Conservation (phyloP, 306 rosid species). For the Fagus crenata region DNA sequence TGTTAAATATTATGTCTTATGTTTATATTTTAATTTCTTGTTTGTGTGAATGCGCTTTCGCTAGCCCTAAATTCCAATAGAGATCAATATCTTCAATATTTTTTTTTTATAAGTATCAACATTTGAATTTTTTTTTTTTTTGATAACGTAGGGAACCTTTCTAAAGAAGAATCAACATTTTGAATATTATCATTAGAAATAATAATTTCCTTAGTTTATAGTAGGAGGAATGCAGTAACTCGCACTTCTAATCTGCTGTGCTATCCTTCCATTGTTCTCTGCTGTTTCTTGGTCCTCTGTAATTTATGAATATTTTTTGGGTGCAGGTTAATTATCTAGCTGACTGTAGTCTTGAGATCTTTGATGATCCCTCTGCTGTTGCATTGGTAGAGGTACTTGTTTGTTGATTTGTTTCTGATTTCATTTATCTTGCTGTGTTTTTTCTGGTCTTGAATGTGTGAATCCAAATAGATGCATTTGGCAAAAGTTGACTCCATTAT, state of each 20-base stretch:
- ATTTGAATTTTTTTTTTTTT: too few species aligned
- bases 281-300: not conserved
- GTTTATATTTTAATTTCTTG: too few species aligned
- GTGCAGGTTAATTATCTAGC: conserved; percentile 77
- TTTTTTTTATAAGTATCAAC: too few species aligned
- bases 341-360: conserved; percentile 90
- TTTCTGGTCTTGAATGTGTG: not conserved
- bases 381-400: conserved; percentile 69
- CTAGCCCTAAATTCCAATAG: too few species aligned
- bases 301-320: conserved; percentile 27
- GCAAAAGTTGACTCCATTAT: not conserved
- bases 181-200: not conserved
- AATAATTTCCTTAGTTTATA: conserved; percentile 3
- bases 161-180: too few species aligned
- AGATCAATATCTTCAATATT: too few species aligned
- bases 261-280: not conserved
- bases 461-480: not conserved
- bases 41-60: too few species aligned
- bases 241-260: conserved; percentile 14
- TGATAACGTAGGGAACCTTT: too few species aligned
- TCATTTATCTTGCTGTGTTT: conserved; percentile 6
- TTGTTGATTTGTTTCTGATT: conserved; percentile 27
- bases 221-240: conserved; percentile 19
- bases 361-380: conserved; percentile 78
- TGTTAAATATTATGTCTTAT: too few species aligned